Evolutionary conservation across 1,284 basidiomycete species (phyloP).

Genomic region (Irpex sp.): DNA sequence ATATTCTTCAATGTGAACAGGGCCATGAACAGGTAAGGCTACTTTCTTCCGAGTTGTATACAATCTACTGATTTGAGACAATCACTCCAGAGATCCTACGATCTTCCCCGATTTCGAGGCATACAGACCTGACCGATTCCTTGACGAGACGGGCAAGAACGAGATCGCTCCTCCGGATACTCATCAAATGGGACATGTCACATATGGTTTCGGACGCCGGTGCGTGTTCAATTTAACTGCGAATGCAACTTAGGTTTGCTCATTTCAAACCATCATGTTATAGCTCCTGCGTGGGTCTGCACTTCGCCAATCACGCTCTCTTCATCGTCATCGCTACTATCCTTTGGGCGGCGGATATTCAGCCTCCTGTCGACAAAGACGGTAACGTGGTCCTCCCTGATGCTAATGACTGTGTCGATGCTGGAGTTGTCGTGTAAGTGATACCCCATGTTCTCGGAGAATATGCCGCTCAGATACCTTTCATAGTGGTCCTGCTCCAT

Average conservation of each 20-base stretch:
- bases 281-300: conserved; percentile 34
- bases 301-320: conserved; percentile 35
- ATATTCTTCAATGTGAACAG: neutral
- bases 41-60: neutral
- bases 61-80: neutral
- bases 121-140: conserved; percentile 16
- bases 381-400: neutral
- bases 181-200: neutral
- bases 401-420: neutral
- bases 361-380: conserved; percentile 21
- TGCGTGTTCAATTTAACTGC: neutral
- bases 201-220: neutral
- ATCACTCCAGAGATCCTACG: neutral
- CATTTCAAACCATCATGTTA: neutral
- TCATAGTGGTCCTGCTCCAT: neutral
- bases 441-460: neutral
- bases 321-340: conserved; percentile 36
- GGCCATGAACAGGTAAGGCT: neutral
- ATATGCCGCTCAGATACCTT: neutral
- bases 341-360: conserved; percentile 35
- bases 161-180: neutral
- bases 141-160: conserved; percentile 5
- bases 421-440: neutral
- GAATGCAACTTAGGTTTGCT: neutral
- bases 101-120: neutral